Base-by-base conservation (phyloP, 192 early-diverging fungal species). In the Pilaira anomala region DNA sequence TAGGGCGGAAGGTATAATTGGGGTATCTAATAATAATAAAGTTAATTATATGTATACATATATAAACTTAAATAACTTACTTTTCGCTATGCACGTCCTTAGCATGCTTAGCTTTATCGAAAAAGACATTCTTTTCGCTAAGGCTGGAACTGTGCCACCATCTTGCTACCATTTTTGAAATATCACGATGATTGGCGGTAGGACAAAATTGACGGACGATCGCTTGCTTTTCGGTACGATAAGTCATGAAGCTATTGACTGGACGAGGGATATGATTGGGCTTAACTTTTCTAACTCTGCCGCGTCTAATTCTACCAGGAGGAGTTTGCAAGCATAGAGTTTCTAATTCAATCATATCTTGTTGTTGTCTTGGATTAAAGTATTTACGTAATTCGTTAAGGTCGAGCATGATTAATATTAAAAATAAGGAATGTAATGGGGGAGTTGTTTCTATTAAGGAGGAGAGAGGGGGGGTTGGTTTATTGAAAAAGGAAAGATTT, bases 231-330 rank as follows among this genome's bases (percentile, higher is more conserved):
- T 83, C 76, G 25, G 76, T 73, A 36, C 87, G 78, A 62, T 83
- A 88, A 8, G 78, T 66, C 78, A 88, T 81, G 54, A 88, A 88
- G 39, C 83, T 85, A 57, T 88, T 88, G 49, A 79, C 79, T 22
- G 87, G 87, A 25, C 84, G 60, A 50, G 62, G 62, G 4, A 63
- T 51, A 49, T 63, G 62, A 12, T 52, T 22, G 9, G 48, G 62
- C n/a, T 40, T 51, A 1, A 25, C 16, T 36, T 63, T 63, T 24
- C 62, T 30, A n/a, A 41, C 12, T 51, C 49, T 26, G 6, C 33
- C 21, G 0, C 48, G 33, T 53, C 62, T 50, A 19, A 12, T 18
- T 19, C 49, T 48, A 18, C 62, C 49, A 2, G 6, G 8, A 8
- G 62, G 49, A 12, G 33, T 24, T 7, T 25, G 21, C 7, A 58